Base-by-base conservation (phyloP, 2,329 filamentous ascomycete genomes). In the Decorospora gaudefroyi region DNA sequence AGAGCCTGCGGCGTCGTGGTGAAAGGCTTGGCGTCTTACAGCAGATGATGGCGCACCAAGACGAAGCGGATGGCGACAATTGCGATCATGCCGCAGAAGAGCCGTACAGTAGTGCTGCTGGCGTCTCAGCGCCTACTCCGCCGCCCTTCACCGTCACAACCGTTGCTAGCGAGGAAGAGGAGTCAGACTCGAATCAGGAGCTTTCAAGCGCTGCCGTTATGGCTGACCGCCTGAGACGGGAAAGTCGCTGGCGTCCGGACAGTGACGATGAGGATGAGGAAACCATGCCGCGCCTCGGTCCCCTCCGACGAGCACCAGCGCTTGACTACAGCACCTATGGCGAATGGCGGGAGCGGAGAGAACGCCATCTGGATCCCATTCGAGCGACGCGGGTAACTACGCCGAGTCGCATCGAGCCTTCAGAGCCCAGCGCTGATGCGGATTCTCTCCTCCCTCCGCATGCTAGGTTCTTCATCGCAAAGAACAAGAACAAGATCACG, bases 391-490 rank as follows among this genome's bases (percentile, higher is more conserved):
- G 61, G 13, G 54, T 68, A 7, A 58, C 46, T 11, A 53, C 57
- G 6, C 69, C 69, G 2, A 71, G 70, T 42, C 63, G 63, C 1
- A 69, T 72, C 18, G 62, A 66, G 27, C 48, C 60, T 7, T 59
- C 53, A 8, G 55, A 63, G 6, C 46, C 49, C n/a, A 17, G 13
- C 9, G 46, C 51, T 5, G 59, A 61, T 16, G 40, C 42, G 11
- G 55, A 57, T 7, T 44, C 42, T 28, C 72, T 88, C 4, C 78
- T 91, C 70, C 77, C 78, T 22, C 89, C 89, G 0, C 83, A 90
- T 68, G 89, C 90, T 2, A 82, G 83, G 18, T 96, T 97, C 72
- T 87, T 85, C 63, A 95, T 96, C 42, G 85, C 87, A 61, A 82
- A 84, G 67, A 82, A 86, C 59, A 91, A 90, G 74, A 89, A 83